These are phyloP conservation scores for Suillus variegatus DNA, from an alignment of 768 basidiomycete species.

Conservation along the genomic window DNA sequence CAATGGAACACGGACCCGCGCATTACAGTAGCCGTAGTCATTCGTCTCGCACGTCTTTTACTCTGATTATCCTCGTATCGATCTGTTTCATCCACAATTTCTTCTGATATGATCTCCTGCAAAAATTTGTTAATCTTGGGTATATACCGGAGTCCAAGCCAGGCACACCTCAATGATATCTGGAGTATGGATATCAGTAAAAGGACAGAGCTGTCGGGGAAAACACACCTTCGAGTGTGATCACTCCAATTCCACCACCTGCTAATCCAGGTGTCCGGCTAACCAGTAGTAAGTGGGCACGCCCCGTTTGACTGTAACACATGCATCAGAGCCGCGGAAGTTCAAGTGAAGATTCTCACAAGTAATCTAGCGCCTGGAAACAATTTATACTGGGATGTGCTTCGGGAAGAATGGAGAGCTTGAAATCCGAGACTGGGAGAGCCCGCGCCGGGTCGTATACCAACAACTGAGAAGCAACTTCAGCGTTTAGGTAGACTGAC, in stretches of 20 bases:
- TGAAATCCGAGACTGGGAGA: slow-evolving; percentile 72
- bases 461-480: slow-evolving; percentile 57
- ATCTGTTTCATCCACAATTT: slow-evolving; percentile 96
- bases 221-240: slow-evolving; percentile 77
- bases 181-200: slow-evolving; percentile 21
- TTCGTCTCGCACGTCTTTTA: slow-evolving; percentile 70
- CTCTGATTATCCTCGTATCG: slow-evolving; percentile 85
- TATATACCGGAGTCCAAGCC: neutral
- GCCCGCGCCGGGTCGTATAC: slow-evolving; percentile 85
- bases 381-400: slow-evolving; percentile 87
- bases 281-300: slow-evolving; percentile 88
- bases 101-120: slow-evolving; percentile 93
- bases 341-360: slow-evolving; percentile 44
- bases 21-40: slow-evolving; percentile 77
- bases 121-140: slow-evolving; percentile 14
- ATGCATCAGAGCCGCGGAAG: neutral
- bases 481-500: slow-evolving; percentile 10
- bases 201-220: slow-evolving; percentile 8
- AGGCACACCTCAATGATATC: slow-evolving; percentile 70
- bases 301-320: slow-evolving; percentile 77
- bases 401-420: slow-evolving; percentile 85
- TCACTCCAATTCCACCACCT: slow-evolving; percentile 88
- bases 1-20: slow-evolving; percentile 50
- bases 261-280: slow-evolving; percentile 79
- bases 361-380: slow-evolving; percentile 94